These are phyloP conservation scores for Paramyrothecium roridum DNA, from an alignment of 2,329 filamentous ascomycete species.

Conservation along the genomic window DNA sequence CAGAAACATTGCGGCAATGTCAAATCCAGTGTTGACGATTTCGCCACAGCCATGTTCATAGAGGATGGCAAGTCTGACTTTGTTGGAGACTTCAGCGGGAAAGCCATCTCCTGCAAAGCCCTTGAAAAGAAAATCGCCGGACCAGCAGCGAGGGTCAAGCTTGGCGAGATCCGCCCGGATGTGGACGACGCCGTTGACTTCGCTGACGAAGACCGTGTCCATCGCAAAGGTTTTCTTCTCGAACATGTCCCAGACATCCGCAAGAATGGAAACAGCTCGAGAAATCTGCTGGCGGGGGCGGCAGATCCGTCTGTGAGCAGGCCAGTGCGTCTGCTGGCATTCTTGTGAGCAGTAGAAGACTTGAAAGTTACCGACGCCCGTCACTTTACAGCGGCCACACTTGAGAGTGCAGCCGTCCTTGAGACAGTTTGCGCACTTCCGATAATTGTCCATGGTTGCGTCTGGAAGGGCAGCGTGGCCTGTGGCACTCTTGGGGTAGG, in stretches of 20 bases:
- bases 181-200: neutral
- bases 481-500: neutral
- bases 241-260: neutral
- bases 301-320: neutral
- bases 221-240: neutral
- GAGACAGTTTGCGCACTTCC: neutral
- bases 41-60: neutral
- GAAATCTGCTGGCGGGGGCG: neutral
- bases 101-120: neutral
- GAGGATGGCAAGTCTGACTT: neutral
- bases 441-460: too few relatives aligned
- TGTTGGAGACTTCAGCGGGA: neutral
- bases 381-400: neutral
- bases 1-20: neutral
- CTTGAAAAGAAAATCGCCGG: neutral
- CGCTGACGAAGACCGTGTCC: neutral
- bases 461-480: neutral
- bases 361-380: neutral
- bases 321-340: neutral
- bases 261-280: neutral
- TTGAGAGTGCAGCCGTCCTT: neutral
- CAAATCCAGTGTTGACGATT: neutral
- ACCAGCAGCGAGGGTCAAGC: neutral
- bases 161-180: neutral
- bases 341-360: neutral